Evolutionary conservation across 2,329 filamentous ascomycete genomes (phyloP), one percentile per base, ranked within the genome.

Genomic region (Colletotrichum liriopes): DNA sequence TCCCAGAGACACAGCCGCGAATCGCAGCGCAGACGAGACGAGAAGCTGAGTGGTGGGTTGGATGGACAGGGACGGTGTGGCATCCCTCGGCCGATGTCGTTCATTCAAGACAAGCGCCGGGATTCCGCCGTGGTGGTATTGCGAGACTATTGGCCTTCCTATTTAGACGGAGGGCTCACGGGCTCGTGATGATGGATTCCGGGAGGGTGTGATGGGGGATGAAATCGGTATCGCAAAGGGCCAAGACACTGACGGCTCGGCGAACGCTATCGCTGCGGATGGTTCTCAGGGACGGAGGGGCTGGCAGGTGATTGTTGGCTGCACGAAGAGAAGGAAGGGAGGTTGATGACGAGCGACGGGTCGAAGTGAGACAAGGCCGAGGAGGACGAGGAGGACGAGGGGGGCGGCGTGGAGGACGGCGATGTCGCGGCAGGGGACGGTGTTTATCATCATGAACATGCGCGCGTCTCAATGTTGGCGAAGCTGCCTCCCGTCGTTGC

Each of bases 61-160:
- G 54, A 68, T 62, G 43, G 35, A 68, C 51, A 68, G 64, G 65
- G 45, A 69, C 70, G 37, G 70, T 67, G 70, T 72, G 70, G 26
- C 70, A 72, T 41, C 55, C 70, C 47, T 72, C 65, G 65, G 65
- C 16, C 51, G 18, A 54, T 60, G 26, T 72, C 47, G 55, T 73
- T 69, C 39, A 59, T 58, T 66, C 49, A 56, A 73, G 71, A 71
- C 71, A 72, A 72, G 70, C 70, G 66, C 60, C 69, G 55, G 35
- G 71, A 45, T 49, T 62, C 72, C 72, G 61, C 60, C 70, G 69
- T 55, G 65, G 65, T 73, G 72, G 69, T 68, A 73, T 73, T 65
- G 72, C 49, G 61, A 69, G 62, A 70, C 66, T 70, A 68, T 68
- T 68, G 67, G 73, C 73, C 73, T 74, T 74, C 73, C 73, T 74